These are phyloP conservation scores for Silene coronaria DNA, from an alignment of 179 eudicot genomes.

Conservation along the genomic window DNA sequence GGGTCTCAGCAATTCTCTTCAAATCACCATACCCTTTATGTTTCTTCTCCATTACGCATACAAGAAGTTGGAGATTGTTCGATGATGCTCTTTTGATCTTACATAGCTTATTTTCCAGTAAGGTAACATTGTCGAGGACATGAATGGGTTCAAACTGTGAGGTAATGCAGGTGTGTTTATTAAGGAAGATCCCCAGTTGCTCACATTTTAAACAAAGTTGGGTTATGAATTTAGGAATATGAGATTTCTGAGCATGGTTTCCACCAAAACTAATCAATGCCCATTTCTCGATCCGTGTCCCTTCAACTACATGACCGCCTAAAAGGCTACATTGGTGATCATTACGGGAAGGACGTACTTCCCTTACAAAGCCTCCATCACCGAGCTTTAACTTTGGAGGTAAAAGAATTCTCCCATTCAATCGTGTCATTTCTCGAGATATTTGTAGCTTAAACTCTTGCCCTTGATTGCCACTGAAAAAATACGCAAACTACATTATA, in stretches of 20 bases:
- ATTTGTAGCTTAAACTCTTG: conserved; percentile 66
- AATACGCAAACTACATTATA: neutral
- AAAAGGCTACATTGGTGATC: conserved; percentile 92
- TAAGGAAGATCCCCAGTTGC: conserved; percentile 70
- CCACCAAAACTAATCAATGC: conserved; percentile 84
- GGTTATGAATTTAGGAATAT: conserved; percentile 56
- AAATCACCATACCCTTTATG: conserved; percentile 91
- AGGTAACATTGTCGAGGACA: conserved; percentile 56
- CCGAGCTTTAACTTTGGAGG: conserved; percentile 91
- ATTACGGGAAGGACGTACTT: conserved; percentile 52
- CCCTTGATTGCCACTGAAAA: conserved; percentile 59
- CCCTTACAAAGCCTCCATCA: conserved; percentile 49
- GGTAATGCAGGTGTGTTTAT: conserved; percentile 40
- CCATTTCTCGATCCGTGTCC: conserved; percentile 73
- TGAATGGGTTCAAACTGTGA: conserved; percentile 80
- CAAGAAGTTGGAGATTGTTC: conserved; percentile 62
- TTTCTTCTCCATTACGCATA: conserved; percentile 85
- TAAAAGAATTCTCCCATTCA: conserved; percentile 75
- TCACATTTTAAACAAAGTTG: conserved; percentile 70
- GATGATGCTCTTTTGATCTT: conserved; percentile 48
- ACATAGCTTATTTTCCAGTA: conserved; percentile 62
- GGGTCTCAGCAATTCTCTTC: conserved; percentile 83
- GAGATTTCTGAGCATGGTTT: conserved; percentile 49
- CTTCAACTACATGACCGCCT: conserved; percentile 82
- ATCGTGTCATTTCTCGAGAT: conserved; percentile 66